Percentiles rank a stretch among this genome's conserved stretches.
phyloP scores from a whole-genome alignment of 306 rosid species.

The Sechiopsis laciniata region DNA sequence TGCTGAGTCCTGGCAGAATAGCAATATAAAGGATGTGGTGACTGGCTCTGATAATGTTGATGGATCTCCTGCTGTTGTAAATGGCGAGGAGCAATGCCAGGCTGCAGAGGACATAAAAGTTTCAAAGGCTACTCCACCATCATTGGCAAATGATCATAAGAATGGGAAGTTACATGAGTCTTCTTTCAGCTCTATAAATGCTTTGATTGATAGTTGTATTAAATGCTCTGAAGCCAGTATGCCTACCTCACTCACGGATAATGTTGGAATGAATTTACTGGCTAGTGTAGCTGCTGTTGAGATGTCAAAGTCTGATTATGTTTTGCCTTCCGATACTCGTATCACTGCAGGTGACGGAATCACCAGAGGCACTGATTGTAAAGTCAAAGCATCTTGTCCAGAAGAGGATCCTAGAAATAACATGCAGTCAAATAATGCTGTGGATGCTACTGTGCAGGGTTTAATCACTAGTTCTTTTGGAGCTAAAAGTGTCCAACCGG shows the following conservation, averaged over 20 bases:
- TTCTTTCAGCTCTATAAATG: slow-evolving; percentile 68
- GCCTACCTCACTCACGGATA: slow-evolving; percentile 51
- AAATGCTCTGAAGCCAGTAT: slow-evolving; percentile 59
- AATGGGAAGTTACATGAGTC: slow-evolving; percentile 54
- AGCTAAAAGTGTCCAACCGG: slow-evolving; percentile 15
- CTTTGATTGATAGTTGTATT: slow-evolving; percentile 77
- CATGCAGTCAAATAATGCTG: slow-evolving; percentile 21
- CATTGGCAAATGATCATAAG: slow-evolving; percentile 46
- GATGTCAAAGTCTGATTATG: slow-evolving; percentile 58
- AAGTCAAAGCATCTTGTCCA: slow-evolving; percentile 39
- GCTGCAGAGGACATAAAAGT: slow-evolving; percentile 37
- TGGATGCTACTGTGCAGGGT: no score
- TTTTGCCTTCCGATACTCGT: slow-evolving; percentile 45
- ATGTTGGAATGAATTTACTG: slow-evolving; percentile 75
- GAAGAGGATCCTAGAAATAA: slow-evolving; percentile 32
- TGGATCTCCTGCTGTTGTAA: slow-evolving; percentile 34
- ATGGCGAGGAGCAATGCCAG: slow-evolving; percentile 41
- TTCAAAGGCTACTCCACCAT: slow-evolving; percentile 38
- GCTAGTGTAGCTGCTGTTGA: slow-evolving; percentile 87
- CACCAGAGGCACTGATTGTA: slow-evolving; percentile 35
- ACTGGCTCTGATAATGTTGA: slow-evolving; percentile 47
- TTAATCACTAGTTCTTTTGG: no score
- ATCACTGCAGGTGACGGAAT: slow-evolving; percentile 39
- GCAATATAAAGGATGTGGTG: slow-evolving; percentile 35
- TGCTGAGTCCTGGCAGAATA: slow-evolving; percentile 45